These are phyloP conservation scores for Termitomyces sp. DNA, from an alignment of 768 basidiomycete species.

Conservation along the genomic window DNA sequence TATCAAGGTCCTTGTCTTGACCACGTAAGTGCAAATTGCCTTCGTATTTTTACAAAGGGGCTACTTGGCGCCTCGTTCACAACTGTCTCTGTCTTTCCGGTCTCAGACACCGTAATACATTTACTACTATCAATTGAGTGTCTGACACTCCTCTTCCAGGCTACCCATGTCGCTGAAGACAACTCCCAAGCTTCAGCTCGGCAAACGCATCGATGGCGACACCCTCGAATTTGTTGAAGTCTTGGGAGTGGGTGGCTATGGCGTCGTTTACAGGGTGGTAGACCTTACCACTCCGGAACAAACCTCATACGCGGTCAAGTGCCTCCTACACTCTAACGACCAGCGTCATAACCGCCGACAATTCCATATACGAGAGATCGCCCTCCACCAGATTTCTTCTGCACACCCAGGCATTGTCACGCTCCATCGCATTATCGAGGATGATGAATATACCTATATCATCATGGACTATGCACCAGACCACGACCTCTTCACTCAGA, in stretches of 20 bases:
- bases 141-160: conserved; percentile 6
- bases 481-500: conserved; percentile 91
- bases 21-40: not conserved
- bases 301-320: conserved; percentile 85
- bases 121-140: not conserved
- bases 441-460: conserved; percentile 76
- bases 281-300: conserved; percentile 46
- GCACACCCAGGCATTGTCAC: conserved; percentile 81
- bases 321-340: conserved; percentile 53
- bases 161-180: conserved; percentile 13
- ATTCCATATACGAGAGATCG: conserved; percentile 86
- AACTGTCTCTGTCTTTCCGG: not conserved
- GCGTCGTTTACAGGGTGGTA: conserved; percentile 88
- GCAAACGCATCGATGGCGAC: conserved; percentile 79
- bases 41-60: no score
- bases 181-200: conserved; percentile 46
- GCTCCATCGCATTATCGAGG: conserved; percentile 84
- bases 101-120: conserved; percentile 1
- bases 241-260: conserved; percentile 92
- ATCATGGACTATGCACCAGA: conserved; percentile 91
- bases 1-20: not conserved
- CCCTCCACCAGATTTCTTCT: conserved; percentile 69
- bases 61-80: not conserved
- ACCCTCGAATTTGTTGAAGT: conserved; percentile 80
- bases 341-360: conserved; percentile 56